phyloP scores from a whole-genome alignment of 129 eudicot genomes.

The Chrysanthemum makinoi region DNA sequence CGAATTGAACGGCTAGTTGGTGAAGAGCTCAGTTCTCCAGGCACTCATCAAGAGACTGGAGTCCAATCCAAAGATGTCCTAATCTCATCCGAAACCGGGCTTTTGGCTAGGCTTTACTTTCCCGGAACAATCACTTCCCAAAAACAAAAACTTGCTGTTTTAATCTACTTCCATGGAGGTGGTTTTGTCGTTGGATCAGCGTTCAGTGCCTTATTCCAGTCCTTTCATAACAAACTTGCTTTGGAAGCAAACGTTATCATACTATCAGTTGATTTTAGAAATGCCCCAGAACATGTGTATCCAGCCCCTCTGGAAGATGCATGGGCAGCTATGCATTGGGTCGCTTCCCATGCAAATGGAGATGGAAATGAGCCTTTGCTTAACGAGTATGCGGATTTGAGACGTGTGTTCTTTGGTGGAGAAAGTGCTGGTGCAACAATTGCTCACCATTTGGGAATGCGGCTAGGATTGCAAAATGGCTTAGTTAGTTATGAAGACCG shows the following conservation, averaged over 20 bases:
- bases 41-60: background rate
- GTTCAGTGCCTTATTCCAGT: background rate
- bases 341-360: slow-evolving; percentile 11
- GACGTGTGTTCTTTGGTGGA: background rate
- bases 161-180: slow-evolving; percentile 12
- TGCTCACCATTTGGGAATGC: background rate
- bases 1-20: background rate
- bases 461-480: background rate
- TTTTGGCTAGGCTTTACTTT: background rate
- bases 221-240: background rate
- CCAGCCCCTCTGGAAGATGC: background rate
- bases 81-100: background rate
- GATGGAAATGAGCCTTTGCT: background rate
- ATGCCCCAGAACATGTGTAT: slow-evolving; percentile 1
- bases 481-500: background rate
- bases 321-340: background rate
- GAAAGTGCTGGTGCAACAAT: slow-evolving; percentile 13
- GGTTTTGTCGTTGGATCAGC: slow-evolving; percentile 7
- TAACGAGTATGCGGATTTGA: slow-evolving; percentile 8
- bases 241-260: slow-evolving; percentile 2
- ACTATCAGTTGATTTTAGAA: background rate
- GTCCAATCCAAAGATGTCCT: background rate
- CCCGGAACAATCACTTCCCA: background rate
- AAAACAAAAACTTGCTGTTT: background rate
- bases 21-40: background rate